phyloP scores from a whole-genome alignment of 345 rosid species.

The Citrus cavaleriei region DNA sequence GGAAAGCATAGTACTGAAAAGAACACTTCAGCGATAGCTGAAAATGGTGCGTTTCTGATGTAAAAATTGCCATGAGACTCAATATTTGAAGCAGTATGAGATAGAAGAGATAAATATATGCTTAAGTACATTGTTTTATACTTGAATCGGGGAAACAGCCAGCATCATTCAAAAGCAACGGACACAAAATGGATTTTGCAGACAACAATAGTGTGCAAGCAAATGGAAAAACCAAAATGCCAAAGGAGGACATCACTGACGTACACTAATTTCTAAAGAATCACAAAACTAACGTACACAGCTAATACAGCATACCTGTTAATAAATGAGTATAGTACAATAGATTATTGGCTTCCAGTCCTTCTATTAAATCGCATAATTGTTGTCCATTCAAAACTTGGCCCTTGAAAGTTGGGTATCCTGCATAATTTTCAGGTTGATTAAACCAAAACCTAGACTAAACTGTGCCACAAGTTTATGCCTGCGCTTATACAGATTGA shows the following conservation, averaged over 20 bases:
- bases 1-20: not conserved
- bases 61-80: not conserved
- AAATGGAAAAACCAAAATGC: not conserved
- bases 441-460: not conserved
- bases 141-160: not conserved
- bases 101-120: not conserved
- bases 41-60: not conserved
- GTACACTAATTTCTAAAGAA: not conserved
- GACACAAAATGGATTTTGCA: no score
- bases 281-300: not conserved
- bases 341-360: constrained; percentile 81
- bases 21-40: not conserved
- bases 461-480: constrained; percentile 11
- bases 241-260: not conserved
- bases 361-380: constrained; percentile 82
- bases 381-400: constrained; percentile 92
- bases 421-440: constrained; percentile 35
- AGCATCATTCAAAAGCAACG: not conserved
- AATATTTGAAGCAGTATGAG: not conserved
- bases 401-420: constrained; percentile 93
- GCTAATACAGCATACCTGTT: constrained; percentile 54
- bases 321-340: constrained; percentile 85
- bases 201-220: not conserved
- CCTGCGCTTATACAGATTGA: constrained; percentile 33
- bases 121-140: not conserved